Base-by-base conservation (phyloP, 352 stramenopile genomes). In the Phytophthora europaea region DNA sequence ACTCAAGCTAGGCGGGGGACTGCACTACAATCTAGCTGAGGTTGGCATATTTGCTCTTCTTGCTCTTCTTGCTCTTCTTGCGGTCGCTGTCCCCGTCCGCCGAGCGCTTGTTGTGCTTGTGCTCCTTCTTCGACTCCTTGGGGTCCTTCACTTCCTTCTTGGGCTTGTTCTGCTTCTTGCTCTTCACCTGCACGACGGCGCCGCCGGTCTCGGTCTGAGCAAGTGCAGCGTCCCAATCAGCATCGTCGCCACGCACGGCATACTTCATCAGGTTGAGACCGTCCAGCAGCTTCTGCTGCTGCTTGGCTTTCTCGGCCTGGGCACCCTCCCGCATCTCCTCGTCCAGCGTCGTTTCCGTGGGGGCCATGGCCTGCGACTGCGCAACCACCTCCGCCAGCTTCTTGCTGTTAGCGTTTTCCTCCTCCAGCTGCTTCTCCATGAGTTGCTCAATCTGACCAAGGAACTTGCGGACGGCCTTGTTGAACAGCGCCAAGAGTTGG, bases 401-500 rank as follows among this genome's bases (percentile, higher is more conserved):
- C 53, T 90, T 67, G 60, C 54, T 82, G 65, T 75, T 66, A 8
- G 61, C 53, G 65, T 83, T 79, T 80, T 98, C 80, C 80, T 85
- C 71, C 88, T 98, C 81, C n/a, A 96, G 65, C 90, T 90, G 85
- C 75, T 92, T 91, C 74, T 91, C 87, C 71, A 94, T 74, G 9
- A 98, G 72, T 33, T 76, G 70, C 65, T 97, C 86, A 36, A 98
- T 79, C 67, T 92, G 84, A 52, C 80, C 78, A 18, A 92, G 73
- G 67, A 98, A 96, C 81, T 98, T 98, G 62, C 91, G 84, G 36
- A 98, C 85, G 16, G 86, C 83, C 81, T 99, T 99, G 84, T 99
- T 99, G 78, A 99, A 99, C 61, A 99, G 94, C 57, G 98, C 98
- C 23, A 99, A 80, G 22, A 99, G 78, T 81, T 99, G 97, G 75